Evolutionary conservation across 768 basidiomycete genomes (phyloP).

Genomic region (Amanita rimosa): DNA sequence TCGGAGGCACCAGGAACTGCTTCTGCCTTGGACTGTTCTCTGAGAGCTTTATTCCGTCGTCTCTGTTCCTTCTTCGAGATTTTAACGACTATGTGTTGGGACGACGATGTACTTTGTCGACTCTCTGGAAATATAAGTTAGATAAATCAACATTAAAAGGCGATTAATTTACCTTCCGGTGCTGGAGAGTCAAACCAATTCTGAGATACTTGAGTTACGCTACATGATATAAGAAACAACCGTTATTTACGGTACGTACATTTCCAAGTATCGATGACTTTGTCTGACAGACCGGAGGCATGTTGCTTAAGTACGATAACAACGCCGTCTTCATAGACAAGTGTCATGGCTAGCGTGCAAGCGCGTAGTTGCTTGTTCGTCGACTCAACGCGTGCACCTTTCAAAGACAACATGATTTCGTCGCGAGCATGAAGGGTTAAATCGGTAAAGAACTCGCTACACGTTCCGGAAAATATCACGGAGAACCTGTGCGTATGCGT

Average conservation of each 20-base stretch:
- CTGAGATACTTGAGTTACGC: slow-evolving; percentile 8
- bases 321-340: slow-evolving; percentile 33
- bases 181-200: slow-evolving; percentile 22
- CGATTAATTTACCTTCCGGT: slow-evolving; percentile 9
- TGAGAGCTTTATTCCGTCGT: background rate
- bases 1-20: background rate
- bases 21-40: background rate
- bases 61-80: slow-evolving; percentile 4
- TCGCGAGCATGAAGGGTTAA: slow-evolving; percentile 31
- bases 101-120: background rate
- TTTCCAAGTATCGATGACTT: slow-evolving; percentile 28
- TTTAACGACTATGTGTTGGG: background rate
- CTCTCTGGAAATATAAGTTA: background rate
- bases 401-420: slow-evolving; percentile 34
- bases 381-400: slow-evolving; percentile 25
- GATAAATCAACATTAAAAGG: background rate
- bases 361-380: slow-evolving; percentile 14
- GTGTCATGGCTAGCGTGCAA: slow-evolving; percentile 24
- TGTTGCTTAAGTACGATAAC: slow-evolving; percentile 24
- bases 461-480: slow-evolving; percentile 23
- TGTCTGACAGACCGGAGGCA: slow-evolving; percentile 11
- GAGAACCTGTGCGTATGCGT: slow-evolving; percentile 22
- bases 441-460: slow-evolving; percentile 18
- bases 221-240: background rate
- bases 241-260: slow-evolving; percentile 16